Percentiles rank a stretch among this genome's conserved stretches.
phyloP scores from a whole-genome alignment of 2,329 filamentous ascomycete genomes.

The Pseudopithomyces chartarum region DNA sequence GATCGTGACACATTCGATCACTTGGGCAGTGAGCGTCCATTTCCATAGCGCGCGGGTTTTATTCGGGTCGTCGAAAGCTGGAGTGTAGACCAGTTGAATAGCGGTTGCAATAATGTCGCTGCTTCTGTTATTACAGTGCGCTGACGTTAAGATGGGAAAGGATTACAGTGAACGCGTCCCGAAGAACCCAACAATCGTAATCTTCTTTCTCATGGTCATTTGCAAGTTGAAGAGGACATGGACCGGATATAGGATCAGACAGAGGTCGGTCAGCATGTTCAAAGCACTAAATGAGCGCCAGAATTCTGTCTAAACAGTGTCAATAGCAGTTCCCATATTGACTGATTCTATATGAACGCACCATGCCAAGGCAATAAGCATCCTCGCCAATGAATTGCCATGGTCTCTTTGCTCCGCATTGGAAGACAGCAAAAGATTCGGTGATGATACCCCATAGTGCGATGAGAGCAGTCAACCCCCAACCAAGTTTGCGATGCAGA shows the following conservation, averaged over 20 bases:
- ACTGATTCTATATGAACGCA: constrained; percentile 14
- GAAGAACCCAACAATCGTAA: constrained; percentile 41
- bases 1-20: constrained; percentile 43
- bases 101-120: constrained; percentile 41
- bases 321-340: not conserved
- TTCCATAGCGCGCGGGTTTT: constrained; percentile 39
- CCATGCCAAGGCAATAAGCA: constrained; percentile 28
- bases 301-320: constrained; percentile 23
- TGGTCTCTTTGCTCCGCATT: constrained; percentile 35
- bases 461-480: constrained; percentile 30
- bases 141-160: not conserved
- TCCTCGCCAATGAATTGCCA: constrained; percentile 27
- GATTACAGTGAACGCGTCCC: constrained; percentile 37
- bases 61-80: constrained; percentile 31
- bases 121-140: not conserved
- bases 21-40: constrained; percentile 40
- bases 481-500: constrained; percentile 34
- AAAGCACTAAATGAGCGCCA: constrained; percentile 36
- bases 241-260: constrained; percentile 39
- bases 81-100: constrained; percentile 37
- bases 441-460: constrained; percentile 38
- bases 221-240: constrained; percentile 42
- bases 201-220: constrained; percentile 40
- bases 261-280: constrained; percentile 42
- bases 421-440: constrained; percentile 35